These are phyloP conservation scores for Rubia occidens DNA, from an alignment of 305 asterid genomes.

Conservation along the genomic window DNA sequence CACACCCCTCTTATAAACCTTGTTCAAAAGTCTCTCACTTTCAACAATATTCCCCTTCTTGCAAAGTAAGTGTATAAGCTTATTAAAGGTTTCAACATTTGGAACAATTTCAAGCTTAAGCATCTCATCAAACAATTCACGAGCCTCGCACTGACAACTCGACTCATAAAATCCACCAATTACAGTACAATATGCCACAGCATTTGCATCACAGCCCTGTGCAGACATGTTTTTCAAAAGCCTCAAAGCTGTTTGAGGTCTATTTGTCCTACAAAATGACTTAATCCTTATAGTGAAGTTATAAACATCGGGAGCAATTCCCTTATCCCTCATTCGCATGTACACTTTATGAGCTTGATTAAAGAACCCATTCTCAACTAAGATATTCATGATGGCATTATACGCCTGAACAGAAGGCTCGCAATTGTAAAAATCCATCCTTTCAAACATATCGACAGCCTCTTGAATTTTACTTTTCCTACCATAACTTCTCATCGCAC, in stretches of 20 bases:
- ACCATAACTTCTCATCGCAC: constrained; percentile 70
- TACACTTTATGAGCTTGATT: constrained; percentile 84
- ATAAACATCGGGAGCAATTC: constrained; percentile 68
- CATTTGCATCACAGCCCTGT: constrained; percentile 64
- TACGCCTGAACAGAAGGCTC: constrained; percentile 57
- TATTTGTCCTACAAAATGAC: constrained; percentile 65
- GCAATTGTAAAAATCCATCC: constrained; percentile 82
- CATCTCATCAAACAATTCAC: constrained; percentile 63
- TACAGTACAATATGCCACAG: constrained; percentile 75
- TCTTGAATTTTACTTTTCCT: constrained; percentile 61
- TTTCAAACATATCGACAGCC: constrained; percentile 76
- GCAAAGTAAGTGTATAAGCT: constrained; percentile 62
- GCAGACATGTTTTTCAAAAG: constrained; percentile 73
- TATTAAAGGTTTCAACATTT: constrained; percentile 58
- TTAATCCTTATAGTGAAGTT: constrained; percentile 81
- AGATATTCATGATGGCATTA: constrained; percentile 73
- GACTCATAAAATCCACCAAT: constrained; percentile 72
- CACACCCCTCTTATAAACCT: constrained; percentile 71
- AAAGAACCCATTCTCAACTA: constrained; percentile 66
- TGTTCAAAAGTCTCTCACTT: constrained; percentile 62
- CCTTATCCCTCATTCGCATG: constrained; percentile 69
- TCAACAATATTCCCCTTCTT: constrained; percentile 62
- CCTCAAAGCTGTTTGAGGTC: constrained; percentile 79
- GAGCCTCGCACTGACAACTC: constrained; percentile 41
- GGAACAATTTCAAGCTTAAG: constrained; percentile 54